Evolutionary conservation across 2,329 filamentous ascomycete species (phyloP), one percentile per base, ranked within the genome.

Genomic region (Venturia pyrina): DNA sequence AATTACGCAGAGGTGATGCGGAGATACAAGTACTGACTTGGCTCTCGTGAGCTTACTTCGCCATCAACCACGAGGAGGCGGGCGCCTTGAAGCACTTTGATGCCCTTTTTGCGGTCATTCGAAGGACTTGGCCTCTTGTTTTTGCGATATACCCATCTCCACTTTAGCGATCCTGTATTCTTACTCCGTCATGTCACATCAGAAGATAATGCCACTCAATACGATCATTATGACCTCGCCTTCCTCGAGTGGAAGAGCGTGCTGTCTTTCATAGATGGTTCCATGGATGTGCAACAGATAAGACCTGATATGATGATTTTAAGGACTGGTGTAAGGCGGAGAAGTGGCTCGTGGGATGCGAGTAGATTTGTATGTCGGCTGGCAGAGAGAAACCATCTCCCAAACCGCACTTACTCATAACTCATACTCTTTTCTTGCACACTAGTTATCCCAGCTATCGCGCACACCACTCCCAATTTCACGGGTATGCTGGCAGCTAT

Each of bases 101-200:
- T 57, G 28, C 32, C 53, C 8, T 37, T 57, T 59, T 59, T 37
- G 53, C 53, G 17, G n/a, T 32, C n/a, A 15, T n/a, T 37, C 5
- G 53, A 34, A 15, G 5, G 32, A 34, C 5, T n/a, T 37, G 28
- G 5, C 17, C 15, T 37, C 19, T 34, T 37, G 53, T 32, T 59
- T 59, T 59, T 34, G 28, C 53, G 32, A 53, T 59, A 59, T 59
- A 59, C 32, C 53, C 53, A 34, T 34, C 53, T 59, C 53, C 15
- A 37, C 53, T 37, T 59, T 59, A 21, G 48, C 24, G 48, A 53
- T 53, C 24, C 2, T 53, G 48, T 53, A 53, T 17, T 53, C 28
- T 28, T 28, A 53, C 48, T 53, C 8, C 8, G 24, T 13, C 24
- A 28, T 59, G 53, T 59, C 21, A 8, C 11, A 37, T n/a, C 37